Evolutionary conservation across 2,329 filamentous ascomycete genomes (phyloP), one percentile per base, ranked within the genome.

Genomic region (Alternaria gaisen): DNA sequence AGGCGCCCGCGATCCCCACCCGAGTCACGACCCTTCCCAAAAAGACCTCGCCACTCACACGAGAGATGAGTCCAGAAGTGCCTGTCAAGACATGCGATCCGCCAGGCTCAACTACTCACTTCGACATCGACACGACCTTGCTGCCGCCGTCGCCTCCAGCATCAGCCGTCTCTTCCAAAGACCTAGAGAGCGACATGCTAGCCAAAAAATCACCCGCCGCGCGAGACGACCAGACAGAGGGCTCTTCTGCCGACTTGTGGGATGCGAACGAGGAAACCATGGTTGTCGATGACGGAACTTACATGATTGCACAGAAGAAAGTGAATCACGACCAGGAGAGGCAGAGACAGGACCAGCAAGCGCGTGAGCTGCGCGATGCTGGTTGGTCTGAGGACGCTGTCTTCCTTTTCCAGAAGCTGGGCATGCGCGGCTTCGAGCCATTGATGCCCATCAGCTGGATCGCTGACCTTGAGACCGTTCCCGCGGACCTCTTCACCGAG

Each of bases 381-480:
- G 81, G 82, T 44, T 88, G 84, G 83, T 78, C 81, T 4, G 77
- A 82, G 26, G 82, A 84, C 53, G 84, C 87, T 56, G 81, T 83
- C 41, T 80, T 82, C 34, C 75, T 88, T 3, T 84, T 84, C 64
- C 81, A 83, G 58, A 83, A 83, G 58, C 80, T 88, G 30, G 80
- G 81, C 6, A 81, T 84, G 76, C 84, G 86, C 42, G 86, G 86
- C 16, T 83, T 83, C 53, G 86, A 88, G 73, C 83, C 86, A 10
- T 72, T 88, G 1, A 70, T 88, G 12, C 84, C 85, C 2, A 71
- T 74, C 12, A 77, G 77, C 61, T 88, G 85, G 85, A 77, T 79
- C 44, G 72, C 81, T 51, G 85, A 88, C 64, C 87, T 87, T 63
- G 75, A 77, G 9, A 86, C 83, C 16, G 70, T 88, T 14, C 86